A percentile compares a stretch with the other conserved stretches of the same genome.
Conservation (phyloP, 805 yeast species). For the Middelhovenomyces tepae region DNA sequence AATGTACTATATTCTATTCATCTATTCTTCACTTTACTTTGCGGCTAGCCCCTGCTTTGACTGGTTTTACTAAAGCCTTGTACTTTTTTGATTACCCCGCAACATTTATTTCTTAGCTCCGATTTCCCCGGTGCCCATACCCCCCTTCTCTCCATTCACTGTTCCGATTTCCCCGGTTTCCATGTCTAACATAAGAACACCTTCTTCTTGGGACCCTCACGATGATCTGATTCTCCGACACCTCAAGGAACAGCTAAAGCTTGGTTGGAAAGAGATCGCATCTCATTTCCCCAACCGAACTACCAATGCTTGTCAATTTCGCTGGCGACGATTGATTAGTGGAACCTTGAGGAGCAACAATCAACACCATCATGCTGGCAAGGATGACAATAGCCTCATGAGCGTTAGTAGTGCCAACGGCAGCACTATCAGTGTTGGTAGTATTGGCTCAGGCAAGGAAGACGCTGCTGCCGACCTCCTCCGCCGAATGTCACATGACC, state of each 20-base stretch:
- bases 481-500: no score
- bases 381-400: neutral
- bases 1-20: no score
- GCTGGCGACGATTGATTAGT: conserved; percentile 67
- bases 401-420: neutral
- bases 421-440: conserved; percentile 2
- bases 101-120: no score
- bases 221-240: conserved; percentile 66
- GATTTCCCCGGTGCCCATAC: no score
- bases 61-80: no score
- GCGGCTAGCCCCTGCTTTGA: no score
- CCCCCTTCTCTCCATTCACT: no score
- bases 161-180: no score
- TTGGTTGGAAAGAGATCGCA: conserved; percentile 87
- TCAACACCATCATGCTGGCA: conserved; percentile 8
- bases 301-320: conserved; percentile 81
- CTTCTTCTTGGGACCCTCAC: conserved; percentile 69
- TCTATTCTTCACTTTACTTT: no score
- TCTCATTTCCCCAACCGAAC: conserved; percentile 71
- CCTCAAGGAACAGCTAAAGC: conserved; percentile 70
- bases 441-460: conserved; percentile 1
- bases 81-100: no score
- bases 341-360: conserved; percentile 30
- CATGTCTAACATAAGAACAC: no score
- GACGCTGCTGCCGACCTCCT: no score